phyloP scores from a whole-genome alignment of 305 asterid species.

The Lippia alba region DNA sequence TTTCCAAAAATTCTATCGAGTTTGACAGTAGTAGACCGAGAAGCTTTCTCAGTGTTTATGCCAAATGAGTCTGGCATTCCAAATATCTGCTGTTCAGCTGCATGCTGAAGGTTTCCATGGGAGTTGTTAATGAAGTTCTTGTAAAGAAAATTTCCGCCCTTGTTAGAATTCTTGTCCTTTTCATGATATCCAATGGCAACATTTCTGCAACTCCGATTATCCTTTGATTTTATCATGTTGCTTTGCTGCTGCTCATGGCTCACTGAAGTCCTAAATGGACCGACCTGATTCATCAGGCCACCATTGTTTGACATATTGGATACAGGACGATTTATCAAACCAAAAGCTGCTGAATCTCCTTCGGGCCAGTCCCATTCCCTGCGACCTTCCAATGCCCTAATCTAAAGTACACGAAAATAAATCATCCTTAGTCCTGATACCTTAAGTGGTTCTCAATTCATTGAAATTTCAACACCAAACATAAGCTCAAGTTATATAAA shows the following conservation, averaged over 20 bases:
- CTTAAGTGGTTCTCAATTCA: slow-evolving; percentile 40
- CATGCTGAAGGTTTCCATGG: slow-evolving; percentile 34
- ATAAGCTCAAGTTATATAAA: slow-evolving; percentile 16
- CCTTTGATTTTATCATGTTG: slow-evolving; percentile 36
- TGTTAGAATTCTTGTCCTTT: slow-evolving; percentile 40
- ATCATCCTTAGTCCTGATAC: slow-evolving; percentile 43
- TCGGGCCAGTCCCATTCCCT: slow-evolving; percentile 78
- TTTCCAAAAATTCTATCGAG: slow-evolving; percentile 36
- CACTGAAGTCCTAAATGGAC: slow-evolving; percentile 37
- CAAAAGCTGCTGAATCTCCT: slow-evolving; percentile 48
- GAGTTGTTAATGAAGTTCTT: slow-evolving; percentile 35
- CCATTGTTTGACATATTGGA: slow-evolving; percentile 39
- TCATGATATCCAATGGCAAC: slow-evolving; percentile 35
- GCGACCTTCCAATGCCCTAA: slow-evolving; percentile 58
- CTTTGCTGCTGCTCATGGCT: slow-evolving; percentile 44
- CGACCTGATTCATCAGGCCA: slow-evolving; percentile 38
- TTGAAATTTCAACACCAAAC: slow-evolving; percentile 33
- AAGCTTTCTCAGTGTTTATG: slow-evolving; percentile 40
- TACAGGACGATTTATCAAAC: slow-evolving; percentile 34
- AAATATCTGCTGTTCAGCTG: slow-evolving; percentile 37
- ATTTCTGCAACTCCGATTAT: slow-evolving; percentile 35
- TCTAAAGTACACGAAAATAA: slow-evolving; percentile 52
- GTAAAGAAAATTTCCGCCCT: slow-evolving; percentile 31
- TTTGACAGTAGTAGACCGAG: slow-evolving; percentile 38
- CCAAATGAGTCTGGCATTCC: slow-evolving; percentile 41